Evolutionary conservation across 2,329 filamentous ascomycete species (phyloP), one percentile per base, ranked within the genome.

Genomic region (Aureobasidium sp.): DNA sequence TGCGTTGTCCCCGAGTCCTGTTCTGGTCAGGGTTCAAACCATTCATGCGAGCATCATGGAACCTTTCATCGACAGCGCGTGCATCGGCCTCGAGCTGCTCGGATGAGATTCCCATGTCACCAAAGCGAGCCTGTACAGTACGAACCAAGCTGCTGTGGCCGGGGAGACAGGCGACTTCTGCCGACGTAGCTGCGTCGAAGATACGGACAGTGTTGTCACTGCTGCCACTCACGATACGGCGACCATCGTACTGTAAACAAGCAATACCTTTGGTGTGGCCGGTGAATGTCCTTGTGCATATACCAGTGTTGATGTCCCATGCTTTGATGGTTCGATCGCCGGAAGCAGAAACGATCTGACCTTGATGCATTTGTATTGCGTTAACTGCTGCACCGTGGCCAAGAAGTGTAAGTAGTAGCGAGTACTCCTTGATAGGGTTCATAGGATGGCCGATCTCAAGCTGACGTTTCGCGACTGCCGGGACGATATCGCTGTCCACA

Each of bases 181-280:
- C 86, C 4, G 89, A 89, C 0, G 91, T 91, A 49, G 84, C 82
- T 48, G 89, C 87, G 71, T 97, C 94, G 72, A 96, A 99, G 25
- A 99, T 94, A 67, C 94, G 91, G 36, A 99, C 91, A 44, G 94
- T 92, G 71, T 95, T 91, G 73, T 99, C 94, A 68, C 92, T 97
- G 73, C 92, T 97, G 3, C 94, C 94, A 68, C 91, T 97, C 55
- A 99, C 91, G 65, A 99, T 95, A 25, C 94, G 85, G 55, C 90
- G 86, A 30, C 91, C 91, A 71, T 99, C 94, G 70, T 94, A 97
- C 74, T 99, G 93, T 16, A 99, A 92, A 72, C 94, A 99, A 3
- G 94, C 94, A 68, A 99, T 97, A 36, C 94, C 94, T 73, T 99
- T 99, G 65, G 85, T 85, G 69, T 99, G 94, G 1, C 93, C 94